A percentile compares a stretch with the other conserved stretches of the same genome.
These are phyloP conservation scores for Alternaria incomplexa DNA, from an alignment of 2,329 filamentous ascomycete genomes.

Conservation along the genomic window DNA sequence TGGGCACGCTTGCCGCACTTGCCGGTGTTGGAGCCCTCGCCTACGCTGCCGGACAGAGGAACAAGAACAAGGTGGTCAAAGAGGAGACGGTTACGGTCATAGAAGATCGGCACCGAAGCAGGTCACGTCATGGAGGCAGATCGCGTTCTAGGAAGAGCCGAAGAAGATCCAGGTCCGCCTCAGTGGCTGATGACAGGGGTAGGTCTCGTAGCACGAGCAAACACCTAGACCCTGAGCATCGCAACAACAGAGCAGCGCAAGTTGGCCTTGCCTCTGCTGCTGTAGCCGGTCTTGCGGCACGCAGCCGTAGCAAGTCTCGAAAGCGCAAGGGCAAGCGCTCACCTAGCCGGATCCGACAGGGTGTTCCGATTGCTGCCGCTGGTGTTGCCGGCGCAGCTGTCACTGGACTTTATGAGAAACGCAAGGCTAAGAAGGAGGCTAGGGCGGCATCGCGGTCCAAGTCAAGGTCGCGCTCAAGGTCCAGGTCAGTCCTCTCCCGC, in stretches of 20 bases:
- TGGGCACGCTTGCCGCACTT: conserved; percentile 65
- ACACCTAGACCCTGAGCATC: conserved; percentile 55
- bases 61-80: conserved; percentile 54
- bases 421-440: conserved; percentile 64
- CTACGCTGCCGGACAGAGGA: conserved; percentile 56
- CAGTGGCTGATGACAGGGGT: conserved; percentile 34
- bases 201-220: conserved; percentile 53
- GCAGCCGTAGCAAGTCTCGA: conserved; percentile 64
- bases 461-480: conserved; percentile 51
- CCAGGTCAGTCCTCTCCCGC: conserved; percentile 54
- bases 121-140: conserved; percentile 25
- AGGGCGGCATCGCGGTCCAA: conserved; percentile 53
- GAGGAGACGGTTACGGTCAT: conserved; percentile 47
- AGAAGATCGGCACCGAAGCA: conserved; percentile 53
- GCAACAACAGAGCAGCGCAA: conserved; percentile 65
- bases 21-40: conserved; percentile 66
- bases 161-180: conserved; percentile 43
- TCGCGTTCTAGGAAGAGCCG: conserved; percentile 50
- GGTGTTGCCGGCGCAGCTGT: conserved; percentile 67
- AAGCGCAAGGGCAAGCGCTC: conserved; percentile 59
- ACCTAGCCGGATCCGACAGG: conserved; percentile 61
- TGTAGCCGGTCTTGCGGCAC: conserved; percentile 66
- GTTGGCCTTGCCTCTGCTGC: conserved; percentile 68
- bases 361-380: conserved; percentile 65
- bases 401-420: conserved; percentile 67